Evolutionary conservation across 2,329 filamentous ascomycete species (phyloP), one percentile per base, ranked within the genome.

Genomic region (Fusarium concolor): DNA sequence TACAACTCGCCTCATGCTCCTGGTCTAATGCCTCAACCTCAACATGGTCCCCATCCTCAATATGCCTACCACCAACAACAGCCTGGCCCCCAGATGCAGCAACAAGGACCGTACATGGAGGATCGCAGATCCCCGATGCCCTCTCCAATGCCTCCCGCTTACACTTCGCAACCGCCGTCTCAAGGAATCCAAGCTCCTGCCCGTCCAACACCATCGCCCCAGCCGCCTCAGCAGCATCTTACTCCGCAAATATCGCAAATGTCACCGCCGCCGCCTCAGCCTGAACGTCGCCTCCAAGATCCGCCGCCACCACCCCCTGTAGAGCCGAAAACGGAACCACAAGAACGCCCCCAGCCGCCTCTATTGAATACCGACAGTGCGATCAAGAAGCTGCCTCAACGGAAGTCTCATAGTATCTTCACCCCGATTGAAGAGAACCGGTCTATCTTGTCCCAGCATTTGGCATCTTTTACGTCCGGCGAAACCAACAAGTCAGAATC

Each of bases 351-450:
- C 5, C 79, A 82, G 61, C 80, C 82, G 33, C 84, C 80, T 10
- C 72, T 84, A 42, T 75, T 86, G 52, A 86, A 86, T 70, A 87
- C 82, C 8, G 83, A 83, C 47, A 78, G 79, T 35, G 81, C 81
- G 18, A 85, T 88, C 65, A 87, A 87, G 78, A 88, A 87, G 70
- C 82, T 92, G 67, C 90, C 91, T 3, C 92, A 90, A 74, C 90
- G 92, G 33, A 94, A 94, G 77, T 90, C 91, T 22, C 91, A 94
- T 76, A 97, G 94, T 78, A 98, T 99, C 62, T 98, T 98, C 76
- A 99, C 96, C 0, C 96, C 96, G 1, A 97, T 99, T 66, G 96
- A 98, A 74, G 94, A 97, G 76, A 94, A 92, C 72, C 88, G 92
- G 47, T 97, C 94, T 2, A 90, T 97, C 60, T 81, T 97, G 42